Base-by-base conservation (phyloP, 2,329 filamentous ascomycete species). In the Talaromyces marneffei region DNA sequence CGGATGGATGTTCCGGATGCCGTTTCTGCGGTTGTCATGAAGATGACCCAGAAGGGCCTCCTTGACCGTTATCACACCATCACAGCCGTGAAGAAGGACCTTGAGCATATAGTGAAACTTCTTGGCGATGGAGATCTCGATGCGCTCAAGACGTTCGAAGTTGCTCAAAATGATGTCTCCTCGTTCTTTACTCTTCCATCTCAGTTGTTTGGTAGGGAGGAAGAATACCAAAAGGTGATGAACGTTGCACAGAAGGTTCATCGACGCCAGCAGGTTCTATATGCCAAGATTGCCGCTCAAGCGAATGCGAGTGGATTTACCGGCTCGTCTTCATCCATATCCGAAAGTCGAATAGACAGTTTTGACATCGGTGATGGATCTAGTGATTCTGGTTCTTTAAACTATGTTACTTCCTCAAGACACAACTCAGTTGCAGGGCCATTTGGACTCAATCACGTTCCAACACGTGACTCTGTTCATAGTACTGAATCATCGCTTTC, bases 141-240 rank as follows among this genome's bases (percentile, higher is more conserved):
- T 57, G 86, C 87, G 0, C 78, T 97, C 58, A 86, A 85, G 62
- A 82, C 87, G 40, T 95, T 91, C 80, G 82, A 85, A 65, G 87
- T 95, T 63, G 92, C 85, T 12, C 85, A 87, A n/a, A 90, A 87
- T 62, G 93, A 97, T 73, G 86, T 96, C 0, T 96, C 91, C 0
- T 95, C 92, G 4, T 94, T 95, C 71, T 97, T 97, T 75, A 89
- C 92, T 66, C 82, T 97, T 20, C 93, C 93, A 0, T 84, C 86
- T 0, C 81, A 82, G 62, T 91, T 95, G 81, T 89, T 96, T 65
- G 93, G 93, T 3, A 85, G 92, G 37, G 81, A 87, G 31, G 80
- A 84, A 64, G 91, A 96, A 71, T 86, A 85, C 44, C 80, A 87
- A 52, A 83, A 84, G 39, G 84, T 97, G 8, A 76, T 92, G 40